Base-by-base conservation (phyloP, 345 rosid species). In the Heritiera fomes region DNA sequence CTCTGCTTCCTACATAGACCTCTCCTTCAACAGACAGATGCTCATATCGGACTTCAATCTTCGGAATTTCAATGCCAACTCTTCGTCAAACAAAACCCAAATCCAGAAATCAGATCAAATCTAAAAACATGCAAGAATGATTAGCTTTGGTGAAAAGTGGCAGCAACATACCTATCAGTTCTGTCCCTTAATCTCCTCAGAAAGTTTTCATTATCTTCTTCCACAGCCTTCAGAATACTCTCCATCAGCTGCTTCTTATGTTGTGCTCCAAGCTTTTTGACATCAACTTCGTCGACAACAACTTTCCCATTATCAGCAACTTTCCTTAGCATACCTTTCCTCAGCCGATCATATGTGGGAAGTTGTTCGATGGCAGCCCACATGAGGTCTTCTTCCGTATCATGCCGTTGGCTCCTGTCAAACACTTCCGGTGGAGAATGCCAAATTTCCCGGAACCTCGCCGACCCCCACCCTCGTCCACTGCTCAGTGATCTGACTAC, bases 291-390 rank as follows among this genome's bases (percentile, higher is more conserved):
- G 46, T 79, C 85, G 0, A 80, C 79, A 9, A 87, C 85, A 46
- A 83, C 79, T 47, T 73, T 80, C 8, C 96, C 94, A 68, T 87
- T 81, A 7, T 78, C 90, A 23, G 80, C 83, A 15, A 86, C 87
- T 3, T 87, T 87, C 41, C 70, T 83, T 47, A 93, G 40, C 89
- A 94, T 66, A 62, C 94, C 94, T 73, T 84, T 94, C 62, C 89
- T 71, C 80, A 92, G 14, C 77, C 98, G 81, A 76, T 91, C 97
- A 75, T 79, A 88, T 32, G 94, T 94, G 49, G 98, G 98, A 6
- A 94, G 79, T 43, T 97, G 85, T 86, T 94, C 97, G 20, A 94
- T 83, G 38, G 97, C 98, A 14, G 97, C 97, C 98, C 98, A 91
- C 79, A 84, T 81, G 43, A 94, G 95, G 82, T 92, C 95, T 88